Evolutionary conservation across 1,284 basidiomycete species (phyloP).

Genomic region (Puccinia novopanici): DNA sequence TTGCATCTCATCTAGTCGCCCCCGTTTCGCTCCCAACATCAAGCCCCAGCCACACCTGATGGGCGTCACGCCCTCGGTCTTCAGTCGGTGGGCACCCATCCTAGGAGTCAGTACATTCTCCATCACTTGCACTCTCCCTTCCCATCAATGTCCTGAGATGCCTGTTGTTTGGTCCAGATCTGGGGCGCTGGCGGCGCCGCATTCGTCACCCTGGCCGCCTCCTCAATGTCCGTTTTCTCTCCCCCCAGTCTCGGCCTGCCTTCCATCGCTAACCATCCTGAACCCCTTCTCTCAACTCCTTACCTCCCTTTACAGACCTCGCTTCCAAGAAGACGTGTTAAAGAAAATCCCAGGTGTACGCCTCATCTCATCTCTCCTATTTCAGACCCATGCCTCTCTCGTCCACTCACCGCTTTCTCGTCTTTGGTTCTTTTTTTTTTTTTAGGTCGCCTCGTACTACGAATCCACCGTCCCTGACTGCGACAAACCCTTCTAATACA

Average conservation of each 20-base stretch:
- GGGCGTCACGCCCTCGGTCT: slow-evolving; percentile 30
- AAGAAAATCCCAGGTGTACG: slow-evolving; percentile 44
- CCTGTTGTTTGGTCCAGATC: neutral
- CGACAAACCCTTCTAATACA: slow-evolving; percentile 42
- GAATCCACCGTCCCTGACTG: slow-evolving; percentile 42
- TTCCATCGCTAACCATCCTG: no score
- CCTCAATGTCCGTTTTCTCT: slow-evolving; percentile 47
- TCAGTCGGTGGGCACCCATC: slow-evolving; percentile 28
- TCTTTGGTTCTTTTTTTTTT: no score
- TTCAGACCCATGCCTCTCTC: neutral
- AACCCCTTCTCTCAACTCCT: neutral
- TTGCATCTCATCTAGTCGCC: slow-evolving; percentile 10
- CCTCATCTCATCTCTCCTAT: neutral
- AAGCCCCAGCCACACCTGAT: slow-evolving; percentile 43
- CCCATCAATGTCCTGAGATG: no score
- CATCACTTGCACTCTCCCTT: no score
- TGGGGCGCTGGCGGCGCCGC: slow-evolving; percentile 37
- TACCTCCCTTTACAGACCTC: slow-evolving; percentile 22
- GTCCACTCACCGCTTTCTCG: neutral
- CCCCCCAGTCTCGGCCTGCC: no score
- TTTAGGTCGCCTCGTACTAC: slow-evolving; percentile 44
- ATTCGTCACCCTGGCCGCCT: slow-evolving; percentile 31
- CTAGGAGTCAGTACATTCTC: slow-evolving; percentile 17
- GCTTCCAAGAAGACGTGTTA: slow-evolving; percentile 45
- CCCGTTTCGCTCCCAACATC: slow-evolving; percentile 44